These are phyloP conservation scores for Xylariales sp. DNA, from an alignment of 2,329 filamentous ascomycete species.

Conservation along the genomic window DNA sequence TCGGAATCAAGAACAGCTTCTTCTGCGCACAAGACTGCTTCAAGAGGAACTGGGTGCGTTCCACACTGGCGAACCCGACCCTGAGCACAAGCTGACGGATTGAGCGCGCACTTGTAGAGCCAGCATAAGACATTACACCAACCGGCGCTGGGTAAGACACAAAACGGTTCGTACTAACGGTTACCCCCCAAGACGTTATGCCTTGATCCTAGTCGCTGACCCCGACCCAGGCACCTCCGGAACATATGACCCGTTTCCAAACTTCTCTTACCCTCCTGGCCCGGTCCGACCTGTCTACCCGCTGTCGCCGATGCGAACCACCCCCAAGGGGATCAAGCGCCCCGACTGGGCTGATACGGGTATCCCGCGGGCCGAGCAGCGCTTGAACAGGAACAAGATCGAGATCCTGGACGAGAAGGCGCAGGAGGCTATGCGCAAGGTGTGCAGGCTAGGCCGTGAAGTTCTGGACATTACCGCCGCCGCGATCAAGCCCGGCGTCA, in stretches of 20 bases:
- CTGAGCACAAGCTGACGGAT: background rate
- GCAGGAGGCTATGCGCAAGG: conserved; percentile 87
- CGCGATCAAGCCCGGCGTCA: conserved; percentile 83
- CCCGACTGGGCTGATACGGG: conserved; percentile 69
- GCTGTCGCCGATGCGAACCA: conserved; percentile 49
- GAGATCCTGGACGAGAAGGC: conserved; percentile 75
- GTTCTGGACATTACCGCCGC: conserved; percentile 88
- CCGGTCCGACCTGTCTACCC: conserved; percentile 62
- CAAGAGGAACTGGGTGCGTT: conserved; percentile 62
- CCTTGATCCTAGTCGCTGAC: conserved; percentile 56
- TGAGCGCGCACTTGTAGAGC: conserved; percentile 12
- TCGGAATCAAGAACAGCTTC: conserved; percentile 62
- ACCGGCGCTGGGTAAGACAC: conserved; percentile 12
- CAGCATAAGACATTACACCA: conserved; percentile 69
- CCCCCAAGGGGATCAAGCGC: conserved; percentile 58
- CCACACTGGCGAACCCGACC: background rate
- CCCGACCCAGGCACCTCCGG: conserved; percentile 63
- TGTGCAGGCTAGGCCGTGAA: conserved; percentile 81
- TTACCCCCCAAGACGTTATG: conserved; percentile 34
- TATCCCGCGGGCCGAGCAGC: conserved; percentile 34
- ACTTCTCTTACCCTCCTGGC: conserved; percentile 56
- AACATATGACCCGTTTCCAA: conserved; percentile 67
- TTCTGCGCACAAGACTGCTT: conserved; percentile 81
- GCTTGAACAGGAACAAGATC: conserved; percentile 56
- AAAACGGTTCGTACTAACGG: conserved; percentile 8